Evolutionary conservation across 495 filamentous ascomycete genomes (phyloP), one percentile per base, ranked within the genome.

Genomic region (Tuber brumale): DNA sequence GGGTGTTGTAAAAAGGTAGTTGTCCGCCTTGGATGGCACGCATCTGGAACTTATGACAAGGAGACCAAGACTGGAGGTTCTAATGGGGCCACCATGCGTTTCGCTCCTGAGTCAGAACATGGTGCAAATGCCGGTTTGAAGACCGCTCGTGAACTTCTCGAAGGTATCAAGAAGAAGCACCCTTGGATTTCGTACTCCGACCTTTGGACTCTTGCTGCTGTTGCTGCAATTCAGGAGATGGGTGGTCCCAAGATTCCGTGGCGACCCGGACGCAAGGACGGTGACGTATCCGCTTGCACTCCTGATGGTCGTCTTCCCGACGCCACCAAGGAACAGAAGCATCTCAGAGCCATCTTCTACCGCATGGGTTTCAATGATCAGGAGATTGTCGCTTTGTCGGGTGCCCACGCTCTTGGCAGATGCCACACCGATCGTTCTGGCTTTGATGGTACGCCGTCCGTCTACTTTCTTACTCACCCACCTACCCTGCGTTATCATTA

Each of bases 311-410:
- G 95, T 86, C 93, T 99, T 42, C 95, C 95, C 76, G 95, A 99
- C 83, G 95, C 88, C 71, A 77, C 89, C 78, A 90, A 97, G 88
- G 92, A 88, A 76, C 89, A 91, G 75, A 87, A 88, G 77, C 95
- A 99, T 86, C 87, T 99, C 83, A 92, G 95, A 75, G 89, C 90
- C 85, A 92, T 99, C 88, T 99, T 99, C 88, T 88, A 89, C 84
- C 93, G 95, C 84, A 97, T 97, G 94, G 95, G 95, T 76, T 99
- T 99, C 88, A 91, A 96, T 85, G 95, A 99, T 86, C 92, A 91
- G 71, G 95, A 99, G 85, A 97, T 97, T 81, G 94, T 97, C 44
- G 95, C 95, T 43, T 88, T 99, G 75, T 86, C 86, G 43, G 95
- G 95, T 77, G 95, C 93, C 46, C 95, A 99, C 87, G 94, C 95